phyloP scores from a whole-genome alignment of 495 filamentous ascomycete species.

The Haplographium delicatum region DNA sequence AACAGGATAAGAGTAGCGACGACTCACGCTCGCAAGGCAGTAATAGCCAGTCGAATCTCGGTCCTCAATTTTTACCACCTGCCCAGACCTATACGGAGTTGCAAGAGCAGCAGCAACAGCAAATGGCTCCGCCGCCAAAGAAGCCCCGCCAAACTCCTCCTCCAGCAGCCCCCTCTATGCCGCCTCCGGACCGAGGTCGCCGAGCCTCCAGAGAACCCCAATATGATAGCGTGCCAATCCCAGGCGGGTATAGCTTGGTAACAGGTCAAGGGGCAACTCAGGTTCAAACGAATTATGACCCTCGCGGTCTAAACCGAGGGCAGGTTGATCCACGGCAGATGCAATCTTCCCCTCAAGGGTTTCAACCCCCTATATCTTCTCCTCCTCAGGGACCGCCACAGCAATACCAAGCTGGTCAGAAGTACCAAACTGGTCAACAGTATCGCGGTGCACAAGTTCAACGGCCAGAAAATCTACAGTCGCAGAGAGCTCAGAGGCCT shows the following conservation, averaged over 20 bases:
- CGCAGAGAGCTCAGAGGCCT: neutral
- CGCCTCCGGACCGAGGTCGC: constrained; percentile 9
- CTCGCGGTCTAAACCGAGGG: constrained; percentile 19
- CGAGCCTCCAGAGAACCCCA: constrained; percentile 16
- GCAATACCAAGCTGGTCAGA: neutral
- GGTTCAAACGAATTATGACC: constrained; percentile 22
- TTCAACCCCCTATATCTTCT: neutral
- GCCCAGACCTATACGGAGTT: constrained; percentile 21
- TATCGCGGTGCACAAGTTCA: neutral
- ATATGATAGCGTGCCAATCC: constrained; percentile 25
- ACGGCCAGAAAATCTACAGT: neutral
- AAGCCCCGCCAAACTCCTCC: neutral
- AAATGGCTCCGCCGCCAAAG: neutral
- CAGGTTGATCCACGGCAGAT: constrained; percentile 1
- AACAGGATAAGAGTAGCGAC: constrained; percentile 13
- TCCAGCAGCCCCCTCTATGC: neutral
- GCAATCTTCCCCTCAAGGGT: neutral
- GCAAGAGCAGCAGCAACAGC: constrained; percentile 4
- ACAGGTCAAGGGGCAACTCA: constrained; percentile 18
- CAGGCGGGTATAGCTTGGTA: constrained; percentile 22
- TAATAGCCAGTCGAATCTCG: neutral
- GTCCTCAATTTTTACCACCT: constrained; percentile 6
- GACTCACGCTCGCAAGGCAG: constrained; percentile 11
- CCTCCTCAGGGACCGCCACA: neutral
- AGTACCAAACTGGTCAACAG: neutral